phyloP scores from a whole-genome alignment of 768 basidiomycete species.

The Scleroderma citrinum region DNA sequence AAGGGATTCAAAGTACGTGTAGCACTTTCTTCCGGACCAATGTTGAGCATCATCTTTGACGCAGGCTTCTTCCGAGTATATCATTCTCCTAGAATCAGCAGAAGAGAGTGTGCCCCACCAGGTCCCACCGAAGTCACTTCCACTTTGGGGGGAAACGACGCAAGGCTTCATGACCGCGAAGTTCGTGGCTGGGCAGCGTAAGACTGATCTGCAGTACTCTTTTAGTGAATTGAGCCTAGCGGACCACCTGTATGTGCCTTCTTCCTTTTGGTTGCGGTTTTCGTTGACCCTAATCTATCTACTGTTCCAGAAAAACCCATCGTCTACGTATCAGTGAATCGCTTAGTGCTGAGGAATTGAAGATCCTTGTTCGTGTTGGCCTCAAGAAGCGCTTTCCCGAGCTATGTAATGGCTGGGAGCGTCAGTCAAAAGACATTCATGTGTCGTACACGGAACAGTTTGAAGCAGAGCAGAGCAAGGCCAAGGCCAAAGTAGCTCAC shows the following conservation, averaged over 20 bases:
- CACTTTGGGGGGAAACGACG: conserved; percentile 29
- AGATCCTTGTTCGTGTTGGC: conserved; percentile 25
- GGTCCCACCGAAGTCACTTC: conserved; percentile 13
- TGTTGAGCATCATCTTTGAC: no score
- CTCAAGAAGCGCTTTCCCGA: conserved; percentile 22
- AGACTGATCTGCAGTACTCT: background rate
- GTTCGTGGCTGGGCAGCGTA: conserved; percentile 10
- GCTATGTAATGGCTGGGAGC: conserved; percentile 18
- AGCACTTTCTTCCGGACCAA: background rate
- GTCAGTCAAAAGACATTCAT: conserved; percentile 3
- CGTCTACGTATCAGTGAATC: conserved; percentile 12
- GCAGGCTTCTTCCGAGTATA: conserved; percentile 8
- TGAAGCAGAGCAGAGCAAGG: background rate
- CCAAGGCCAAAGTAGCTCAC: conserved; percentile 1
- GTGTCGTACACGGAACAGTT: background rate
- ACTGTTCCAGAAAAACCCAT: conserved; percentile 8
- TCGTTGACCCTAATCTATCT: background rate
- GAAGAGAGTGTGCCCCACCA: conserved; percentile 5
- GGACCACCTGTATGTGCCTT: conserved; percentile 9
- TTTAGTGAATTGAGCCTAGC: conserved; percentile 9
- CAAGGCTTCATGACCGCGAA: conserved; percentile 29
- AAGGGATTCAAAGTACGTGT: conserved; percentile 37
- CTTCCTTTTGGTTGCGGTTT: background rate
- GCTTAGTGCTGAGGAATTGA: conserved; percentile 4
- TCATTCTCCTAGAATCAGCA: conserved; percentile 2